Evolutionary conservation across 192 early-diverging fungal genomes (phyloP).

Genomic region (Neocallimastix lanati): DNA sequence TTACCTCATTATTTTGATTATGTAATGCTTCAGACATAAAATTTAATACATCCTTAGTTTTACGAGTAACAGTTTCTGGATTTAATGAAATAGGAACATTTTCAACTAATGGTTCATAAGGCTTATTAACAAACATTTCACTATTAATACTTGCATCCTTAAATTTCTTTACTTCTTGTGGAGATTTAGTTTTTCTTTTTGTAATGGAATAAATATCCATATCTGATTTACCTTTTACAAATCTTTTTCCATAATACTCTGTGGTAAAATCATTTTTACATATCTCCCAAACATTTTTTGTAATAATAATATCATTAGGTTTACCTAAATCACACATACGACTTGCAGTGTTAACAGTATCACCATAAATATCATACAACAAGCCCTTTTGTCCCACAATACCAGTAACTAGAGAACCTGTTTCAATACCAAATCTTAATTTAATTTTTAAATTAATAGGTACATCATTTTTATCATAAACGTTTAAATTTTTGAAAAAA

Average conservation of each 20-base stretch:
- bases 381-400: not conserved
- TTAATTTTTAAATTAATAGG: not conserved
- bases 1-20: not conserved
- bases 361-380: not conserved
- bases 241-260: not conserved
- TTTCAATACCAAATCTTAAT: not conserved
- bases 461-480: not conserved
- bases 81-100: not conserved
- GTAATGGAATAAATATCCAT: not conserved
- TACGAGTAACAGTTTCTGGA: not conserved
- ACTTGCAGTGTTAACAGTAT: not conserved
- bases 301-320: not conserved
- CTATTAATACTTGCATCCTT: not conserved
- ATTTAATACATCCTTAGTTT: not conserved
- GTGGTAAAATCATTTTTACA: not conserved
- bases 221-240: not conserved
- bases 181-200: not conserved
- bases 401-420: not conserved
- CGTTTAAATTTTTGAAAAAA: not conserved
- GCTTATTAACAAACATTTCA: not conserved
- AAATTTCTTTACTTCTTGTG: not conserved
- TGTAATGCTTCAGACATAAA: not conserved
- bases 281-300: not conserved
- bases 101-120: not conserved
- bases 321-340: not conserved